Conservation (phyloP, 2,329 filamentous ascomycete species). For the Pseudogymnoascus sp. region DNA sequence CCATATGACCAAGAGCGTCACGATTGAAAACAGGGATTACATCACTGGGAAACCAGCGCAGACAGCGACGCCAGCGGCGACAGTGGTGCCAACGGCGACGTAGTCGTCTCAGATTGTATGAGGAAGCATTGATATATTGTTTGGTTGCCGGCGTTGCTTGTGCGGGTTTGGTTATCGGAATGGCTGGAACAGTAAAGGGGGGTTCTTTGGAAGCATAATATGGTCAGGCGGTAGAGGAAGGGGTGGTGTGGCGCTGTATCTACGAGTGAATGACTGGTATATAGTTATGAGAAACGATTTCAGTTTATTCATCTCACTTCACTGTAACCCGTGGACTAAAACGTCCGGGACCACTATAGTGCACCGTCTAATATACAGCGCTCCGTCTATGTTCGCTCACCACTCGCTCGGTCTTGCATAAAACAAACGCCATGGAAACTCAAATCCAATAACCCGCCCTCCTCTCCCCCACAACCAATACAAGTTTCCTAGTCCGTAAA, state of each 20-base stretch:
- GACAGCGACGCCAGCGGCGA: no score
- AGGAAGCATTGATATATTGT: not conserved
- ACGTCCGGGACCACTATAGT: not conserved
- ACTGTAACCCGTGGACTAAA: not conserved
- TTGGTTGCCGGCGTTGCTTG: conserved; percentile 1
- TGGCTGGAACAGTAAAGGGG: not conserved
- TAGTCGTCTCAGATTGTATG: not conserved
- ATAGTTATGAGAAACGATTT: conserved; percentile 7
- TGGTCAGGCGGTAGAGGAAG: not conserved
- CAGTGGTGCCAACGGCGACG: not conserved
- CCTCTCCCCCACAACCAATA: not conserved
- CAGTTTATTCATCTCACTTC: not conserved
- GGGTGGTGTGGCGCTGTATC: not conserved
- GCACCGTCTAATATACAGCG: not conserved
- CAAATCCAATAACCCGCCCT: not conserved
- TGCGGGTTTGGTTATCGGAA: not conserved
- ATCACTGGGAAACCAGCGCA: conserved; percentile 15
- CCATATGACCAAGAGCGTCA: conserved; percentile 93
- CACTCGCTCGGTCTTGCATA: not conserved
- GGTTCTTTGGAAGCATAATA: not conserved
- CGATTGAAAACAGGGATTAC: conserved; percentile 81
- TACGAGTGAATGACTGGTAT: conserved; percentile 6
- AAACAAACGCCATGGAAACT: not conserved
- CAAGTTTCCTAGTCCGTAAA: not conserved
- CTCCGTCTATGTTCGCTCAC: not conserved